phyloP scores from a whole-genome alignment of 208 protist species.

The Leishmania guyanensis region DNA sequence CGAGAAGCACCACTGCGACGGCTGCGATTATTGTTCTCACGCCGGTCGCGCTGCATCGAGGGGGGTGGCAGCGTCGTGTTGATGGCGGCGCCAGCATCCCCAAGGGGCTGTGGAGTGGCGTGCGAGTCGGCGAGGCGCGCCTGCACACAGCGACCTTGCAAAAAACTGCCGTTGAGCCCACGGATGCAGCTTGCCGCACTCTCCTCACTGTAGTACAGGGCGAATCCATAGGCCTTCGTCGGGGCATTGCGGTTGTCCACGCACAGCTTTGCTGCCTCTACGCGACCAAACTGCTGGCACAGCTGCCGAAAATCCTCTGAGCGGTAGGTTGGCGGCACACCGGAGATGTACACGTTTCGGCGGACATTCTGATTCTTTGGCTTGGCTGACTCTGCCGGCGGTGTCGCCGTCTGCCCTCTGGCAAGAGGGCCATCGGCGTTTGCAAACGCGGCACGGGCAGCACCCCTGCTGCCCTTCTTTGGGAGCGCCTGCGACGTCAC shows the following conservation, averaged over 20 bases:
- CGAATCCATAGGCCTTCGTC: slow-evolving; percentile 75
- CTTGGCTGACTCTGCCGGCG: slow-evolving; percentile 2
- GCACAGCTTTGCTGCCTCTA: slow-evolving; percentile 73
- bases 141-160: slow-evolving; percentile 52
- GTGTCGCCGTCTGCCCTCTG: background rate
- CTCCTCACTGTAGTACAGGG: slow-evolving; percentile 64
- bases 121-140: slow-evolving; percentile 59
- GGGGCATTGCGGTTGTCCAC: slow-evolving; percentile 52
- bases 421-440: background rate
- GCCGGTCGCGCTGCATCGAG: slow-evolving; percentile 7
- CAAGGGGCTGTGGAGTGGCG: slow-evolving; percentile 56
- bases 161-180: slow-evolving; percentile 45
- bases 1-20: slow-evolving; percentile 9
- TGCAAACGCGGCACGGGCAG: background rate
- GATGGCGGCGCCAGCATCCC: slow-evolving; percentile 22
- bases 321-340: slow-evolving; percentile 47
- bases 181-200: slow-evolving; percentile 56
- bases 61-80: slow-evolving; percentile 24
- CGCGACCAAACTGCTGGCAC: slow-evolving; percentile 60
- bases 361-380: slow-evolving; percentile 35
- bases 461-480: background rate
- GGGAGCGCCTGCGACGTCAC: background rate
- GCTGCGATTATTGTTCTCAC: slow-evolving; percentile 4
- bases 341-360: slow-evolving; percentile 83
- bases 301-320: slow-evolving; percentile 62